Evolutionary conservation across 805 yeast genomes (phyloP).

Genomic region (Candida peoriensis): DNA sequence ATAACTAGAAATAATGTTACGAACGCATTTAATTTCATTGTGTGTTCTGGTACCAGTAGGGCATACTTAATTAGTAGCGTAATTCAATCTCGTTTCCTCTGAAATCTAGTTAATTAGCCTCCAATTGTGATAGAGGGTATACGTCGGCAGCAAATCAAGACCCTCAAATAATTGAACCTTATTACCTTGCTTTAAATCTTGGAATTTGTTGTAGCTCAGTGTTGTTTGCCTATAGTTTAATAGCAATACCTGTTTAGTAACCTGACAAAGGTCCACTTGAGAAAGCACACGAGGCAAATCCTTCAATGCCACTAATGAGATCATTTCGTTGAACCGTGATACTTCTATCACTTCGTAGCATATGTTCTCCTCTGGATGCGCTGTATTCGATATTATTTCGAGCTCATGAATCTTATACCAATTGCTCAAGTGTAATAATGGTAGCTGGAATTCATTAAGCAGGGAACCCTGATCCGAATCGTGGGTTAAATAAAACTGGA

Average conservation of each 20-base stretch:
- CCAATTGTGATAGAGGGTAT: conserved; percentile 19
- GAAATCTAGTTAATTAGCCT: conserved; percentile 3
- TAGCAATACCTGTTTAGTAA: conserved; percentile 8
- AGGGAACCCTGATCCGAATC: conserved; percentile 3
- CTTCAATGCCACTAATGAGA: conserved; percentile 7
- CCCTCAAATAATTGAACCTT: conserved; percentile 8
- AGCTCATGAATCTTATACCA: conserved; percentile 20
- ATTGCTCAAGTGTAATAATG: conserved; percentile 16
- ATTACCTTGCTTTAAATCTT: conserved; percentile 13
- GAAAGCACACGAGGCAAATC: background rate
- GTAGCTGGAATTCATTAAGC: conserved; percentile 11
- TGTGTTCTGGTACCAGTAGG: too few relatives aligned
- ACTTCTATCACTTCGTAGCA: conserved; percentile 5
- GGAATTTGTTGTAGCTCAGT: conserved; percentile 5
- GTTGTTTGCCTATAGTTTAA: conserved; percentile 15
- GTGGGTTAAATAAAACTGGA: conserved; percentile 4
- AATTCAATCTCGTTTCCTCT: background rate
- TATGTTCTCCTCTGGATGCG: background rate
- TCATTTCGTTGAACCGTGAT: conserved; percentile 12
- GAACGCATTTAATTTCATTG: too few relatives aligned
- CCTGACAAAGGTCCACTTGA: background rate
- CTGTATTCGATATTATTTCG: conserved; percentile 2
- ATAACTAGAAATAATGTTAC: too few relatives aligned
- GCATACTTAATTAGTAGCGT: background rate
- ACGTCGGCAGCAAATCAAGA: conserved; percentile 2